These are phyloP conservation scores for Paramecium caudatum DNA, from an alignment of 73 alveolate species.

Conservation along the genomic window DNA sequence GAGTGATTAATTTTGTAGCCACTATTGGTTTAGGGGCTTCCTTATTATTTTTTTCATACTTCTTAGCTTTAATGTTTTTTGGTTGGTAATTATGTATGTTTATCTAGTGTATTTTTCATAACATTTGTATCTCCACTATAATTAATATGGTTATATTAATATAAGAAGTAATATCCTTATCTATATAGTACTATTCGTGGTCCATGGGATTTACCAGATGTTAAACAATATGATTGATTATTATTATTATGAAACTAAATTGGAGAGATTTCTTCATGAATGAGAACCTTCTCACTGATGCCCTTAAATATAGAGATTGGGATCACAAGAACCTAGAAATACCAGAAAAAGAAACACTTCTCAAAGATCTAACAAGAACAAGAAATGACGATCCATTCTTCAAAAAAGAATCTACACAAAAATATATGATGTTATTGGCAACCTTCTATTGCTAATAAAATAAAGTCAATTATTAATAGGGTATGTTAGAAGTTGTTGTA, in stretches of 20 bases:
- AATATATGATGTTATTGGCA: slow-evolving; percentile 62
- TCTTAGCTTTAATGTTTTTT: slow-evolving; percentile 50
- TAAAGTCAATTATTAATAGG: slow-evolving; percentile 67
- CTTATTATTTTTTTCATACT: slow-evolving; percentile 51
- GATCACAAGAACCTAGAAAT: slow-evolving; percentile 31
- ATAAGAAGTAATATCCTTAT: slow-evolving; percentile 33
- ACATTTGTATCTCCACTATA: slow-evolving; percentile 66
- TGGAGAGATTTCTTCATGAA: slow-evolving; percentile 26
- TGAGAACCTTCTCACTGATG: neutral
- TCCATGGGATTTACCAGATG: slow-evolving; percentile 70
- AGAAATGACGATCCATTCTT: slow-evolving; percentile 72
- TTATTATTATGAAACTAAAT: slow-evolving; percentile 4
- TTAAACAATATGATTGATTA: slow-evolving; percentile 62
- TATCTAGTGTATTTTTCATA: slow-evolving; percentile 47
- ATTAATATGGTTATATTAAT: slow-evolving; percentile 62
- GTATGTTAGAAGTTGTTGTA: slow-evolving; percentile 70
- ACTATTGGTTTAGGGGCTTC: slow-evolving; percentile 6
- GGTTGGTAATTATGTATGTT: slow-evolving; percentile 22
- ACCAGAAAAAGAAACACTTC: slow-evolving; percentile 52
- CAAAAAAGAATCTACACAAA: slow-evolving; percentile 66
- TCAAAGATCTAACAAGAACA: slow-evolving; percentile 67
- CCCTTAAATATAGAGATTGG: slow-evolving; percentile 13
- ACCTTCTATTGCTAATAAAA: slow-evolving; percentile 70
- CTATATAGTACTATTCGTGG: slow-evolving; percentile 36
- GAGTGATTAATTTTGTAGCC: neutral